Evolutionary conservation across 352 stramenopile species (phyloP).

Genomic region (Salisapilia sapeloensis): DNA sequence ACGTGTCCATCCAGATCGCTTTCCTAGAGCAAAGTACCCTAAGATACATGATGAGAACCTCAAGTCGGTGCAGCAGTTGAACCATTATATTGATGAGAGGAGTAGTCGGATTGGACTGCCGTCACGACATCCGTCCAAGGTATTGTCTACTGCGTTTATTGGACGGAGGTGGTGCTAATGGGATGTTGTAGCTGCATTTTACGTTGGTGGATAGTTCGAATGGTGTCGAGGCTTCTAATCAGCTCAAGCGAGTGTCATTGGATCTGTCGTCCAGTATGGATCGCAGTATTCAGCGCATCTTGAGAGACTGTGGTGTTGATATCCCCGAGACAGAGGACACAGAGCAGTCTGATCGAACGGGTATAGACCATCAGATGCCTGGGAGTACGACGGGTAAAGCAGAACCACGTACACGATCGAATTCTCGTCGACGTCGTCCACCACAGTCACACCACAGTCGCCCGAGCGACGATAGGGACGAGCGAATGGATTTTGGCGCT

Average conservation of each 20-base stretch:
- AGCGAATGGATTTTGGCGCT: constrained; percentile 35
- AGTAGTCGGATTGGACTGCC: not conserved
- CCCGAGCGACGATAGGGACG: constrained; percentile 3
- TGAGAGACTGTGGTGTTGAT: constrained; percentile 27
- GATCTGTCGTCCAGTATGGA: constrained; percentile 27
- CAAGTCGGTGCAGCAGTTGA: constrained; percentile 45
- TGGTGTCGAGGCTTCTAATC: no score
- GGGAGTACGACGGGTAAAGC: not conserved
- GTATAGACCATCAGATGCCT: constrained; percentile 1
- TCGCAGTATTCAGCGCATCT: constrained; percentile 20
- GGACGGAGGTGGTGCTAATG: not conserved
- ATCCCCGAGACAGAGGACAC: constrained; percentile 6
- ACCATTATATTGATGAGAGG: constrained; percentile 51
- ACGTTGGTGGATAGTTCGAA: not conserved
- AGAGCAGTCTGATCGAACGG: not conserved
- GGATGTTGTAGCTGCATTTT: not conserved
- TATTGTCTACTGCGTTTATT: constrained; percentile 8
- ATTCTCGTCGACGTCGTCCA: constrained; percentile 2
- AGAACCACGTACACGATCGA: constrained; percentile 2
- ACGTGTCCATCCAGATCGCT: constrained; percentile 51
- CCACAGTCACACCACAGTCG: no score
- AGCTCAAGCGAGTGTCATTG: constrained; percentile 27
- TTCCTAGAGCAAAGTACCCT: constrained; percentile 8
- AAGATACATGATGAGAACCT: constrained; percentile 55
- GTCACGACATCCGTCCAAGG: constrained; percentile 1